Conservation (phyloP, 176 grass and related monocot species). For the Oryza brachyantha region DNA sequence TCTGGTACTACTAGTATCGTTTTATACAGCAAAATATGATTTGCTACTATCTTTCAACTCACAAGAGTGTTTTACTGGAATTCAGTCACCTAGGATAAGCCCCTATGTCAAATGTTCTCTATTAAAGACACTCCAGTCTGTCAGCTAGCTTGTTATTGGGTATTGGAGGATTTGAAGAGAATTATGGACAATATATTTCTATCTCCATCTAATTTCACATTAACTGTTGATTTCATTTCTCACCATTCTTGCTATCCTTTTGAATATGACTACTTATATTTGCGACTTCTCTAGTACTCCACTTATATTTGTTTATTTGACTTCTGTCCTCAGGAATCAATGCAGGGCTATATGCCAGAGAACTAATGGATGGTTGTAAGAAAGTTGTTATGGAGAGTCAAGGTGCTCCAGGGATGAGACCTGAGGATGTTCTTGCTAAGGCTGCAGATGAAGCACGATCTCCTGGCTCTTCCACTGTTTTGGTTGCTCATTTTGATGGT, state of each 20-base stretch:
- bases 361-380: constrained; percentile 80
- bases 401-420: constrained; percentile 48
- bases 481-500: constrained; percentile 91
- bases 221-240: not conserved
- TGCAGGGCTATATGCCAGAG: constrained; percentile 81
- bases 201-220: not conserved
- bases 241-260: not conserved
- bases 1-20: not conserved
- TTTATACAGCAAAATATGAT: not conserved
- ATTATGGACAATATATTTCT: constrained; percentile 3
- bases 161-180: not conserved
- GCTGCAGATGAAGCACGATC: constrained; percentile 63
- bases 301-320: constrained; percentile 14
- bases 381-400: constrained; percentile 48
- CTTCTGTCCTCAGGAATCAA: constrained; percentile 66
- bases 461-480: constrained; percentile 93
- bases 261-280: not conserved
- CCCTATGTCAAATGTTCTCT: not conserved
- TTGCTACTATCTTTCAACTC: not conserved
- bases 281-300: not conserved
- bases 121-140: not conserved
- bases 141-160: not conserved
- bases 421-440: constrained; percentile 61
- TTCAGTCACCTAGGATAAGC: too few species aligned
- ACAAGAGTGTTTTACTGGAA: not conserved